Percentiles rank a stretch among this genome's conserved stretches.
phyloP scores from a whole-genome alignment of 176 grass and related monocot genomes.

The Lolium multiflorum region DNA sequence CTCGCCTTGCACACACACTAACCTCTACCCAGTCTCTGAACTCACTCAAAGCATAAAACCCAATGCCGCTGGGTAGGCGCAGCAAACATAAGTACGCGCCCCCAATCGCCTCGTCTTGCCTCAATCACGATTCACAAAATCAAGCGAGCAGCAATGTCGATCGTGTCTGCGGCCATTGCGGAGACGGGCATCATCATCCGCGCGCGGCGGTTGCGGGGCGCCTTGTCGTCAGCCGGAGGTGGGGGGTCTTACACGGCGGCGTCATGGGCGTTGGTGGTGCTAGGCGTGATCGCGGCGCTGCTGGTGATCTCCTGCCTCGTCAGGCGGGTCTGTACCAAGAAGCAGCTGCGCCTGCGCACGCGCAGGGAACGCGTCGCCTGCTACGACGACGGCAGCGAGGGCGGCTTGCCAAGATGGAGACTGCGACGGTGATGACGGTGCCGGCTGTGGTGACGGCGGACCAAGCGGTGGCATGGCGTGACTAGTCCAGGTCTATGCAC shows the following conservation, averaged over 20 bases:
- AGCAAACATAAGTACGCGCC: conserved; percentile 9
- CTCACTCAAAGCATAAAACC: conserved; percentile 50
- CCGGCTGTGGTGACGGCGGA: not conserved
- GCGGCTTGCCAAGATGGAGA: conserved; percentile 52
- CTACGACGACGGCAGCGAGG: conserved; percentile 60
- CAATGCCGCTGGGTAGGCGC: not conserved
- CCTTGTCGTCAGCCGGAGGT: not conserved
- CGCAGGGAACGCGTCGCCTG: conserved; percentile 53
- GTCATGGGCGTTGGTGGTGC: conserved; percentile 60
- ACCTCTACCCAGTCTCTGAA: conserved; percentile 15
- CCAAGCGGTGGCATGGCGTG: not conserved
- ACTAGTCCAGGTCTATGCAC: not conserved
- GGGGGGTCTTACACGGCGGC: conserved; percentile 60
- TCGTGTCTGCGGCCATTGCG: not conserved
- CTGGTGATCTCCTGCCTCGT: conserved; percentile 66
- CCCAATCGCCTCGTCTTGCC: not conserved
- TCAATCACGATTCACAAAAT: not conserved
- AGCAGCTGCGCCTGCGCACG: conserved; percentile 49
- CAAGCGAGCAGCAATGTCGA: not conserved
- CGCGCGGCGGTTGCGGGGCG: not conserved
- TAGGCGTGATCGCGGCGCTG: conserved; percentile 67
- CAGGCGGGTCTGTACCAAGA: conserved; percentile 60
- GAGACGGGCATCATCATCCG: conserved; percentile 24
- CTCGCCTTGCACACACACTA: not conserved
- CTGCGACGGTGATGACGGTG: not conserved